Base-by-base conservation (phyloP, 345 rosid species). In the Bruguiera sexangula region DNA sequence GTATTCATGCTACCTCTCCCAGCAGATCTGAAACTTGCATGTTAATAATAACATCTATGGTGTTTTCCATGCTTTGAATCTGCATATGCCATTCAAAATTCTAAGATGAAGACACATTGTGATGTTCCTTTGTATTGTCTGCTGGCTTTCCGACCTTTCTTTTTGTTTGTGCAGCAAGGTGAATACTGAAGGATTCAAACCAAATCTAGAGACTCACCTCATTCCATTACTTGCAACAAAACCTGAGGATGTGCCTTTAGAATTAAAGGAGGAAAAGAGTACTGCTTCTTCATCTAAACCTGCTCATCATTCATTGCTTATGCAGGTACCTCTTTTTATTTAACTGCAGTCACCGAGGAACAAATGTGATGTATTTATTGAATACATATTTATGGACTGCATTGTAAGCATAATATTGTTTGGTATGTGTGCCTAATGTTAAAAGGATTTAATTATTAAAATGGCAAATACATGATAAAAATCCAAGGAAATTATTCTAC, bases 111-210 rank as follows among this genome's bases (percentile, higher is more conserved):
- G 39, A 48, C 71, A 58, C 63, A 37, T 64, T 36, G 36, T 26
- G 34, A 60, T 69, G 66, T 64, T 77, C 70, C 52, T 66, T 76
- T 22, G 26, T 66, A 48, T 13, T 43, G 56, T 72, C 60, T 78
- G 19, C 22, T 60, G 62, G 1, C 58, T 58, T 46, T 48, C 52
- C 63, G 34, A n/a, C 51, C 15, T 71, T 32, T 71, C 50, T 76
- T 75, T 79, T 79, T 71, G 70, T 62, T 77, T 71, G 69, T 85
- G 76, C 84, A 91, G 98, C 78, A 88, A 92, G 73, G 93, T 91
- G 73, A 94, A 91, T 70, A 82, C 83, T 68, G 96, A 91, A 76
- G 98, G 98, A 32, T 91, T 94, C 76, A 91, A 91, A 76, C 98
- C 97, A 31, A 94, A 91, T 77, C 83, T 91, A 65, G 98, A 91